These are phyloP conservation scores for Udeniomyces megalosporus DNA, from an alignment of 768 basidiomycete species.

Conservation along the genomic window DNA sequence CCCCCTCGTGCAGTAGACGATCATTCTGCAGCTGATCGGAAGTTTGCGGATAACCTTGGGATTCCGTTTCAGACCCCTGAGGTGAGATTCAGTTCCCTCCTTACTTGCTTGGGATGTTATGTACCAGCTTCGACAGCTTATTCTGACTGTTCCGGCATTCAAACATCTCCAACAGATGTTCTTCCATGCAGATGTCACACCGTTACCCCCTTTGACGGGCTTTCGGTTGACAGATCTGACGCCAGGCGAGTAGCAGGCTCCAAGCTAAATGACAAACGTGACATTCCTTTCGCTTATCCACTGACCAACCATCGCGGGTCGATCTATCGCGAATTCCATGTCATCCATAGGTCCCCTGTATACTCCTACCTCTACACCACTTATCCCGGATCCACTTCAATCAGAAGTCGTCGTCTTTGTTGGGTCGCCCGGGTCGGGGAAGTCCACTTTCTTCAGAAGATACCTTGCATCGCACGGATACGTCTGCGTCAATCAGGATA, in stretches of 20 bases:
- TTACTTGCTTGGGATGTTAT: too few species aligned
- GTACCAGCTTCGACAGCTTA: too few species aligned
- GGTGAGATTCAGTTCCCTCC: too few species aligned
- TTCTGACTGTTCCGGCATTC: too few species aligned
- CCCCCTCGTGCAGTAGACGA: slow-evolving; percentile 29
- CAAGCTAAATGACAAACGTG: not conserved
- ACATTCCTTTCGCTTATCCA: not conserved
- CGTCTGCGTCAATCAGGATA: slow-evolving; percentile 75
- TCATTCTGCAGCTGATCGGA: slow-evolving; percentile 66
- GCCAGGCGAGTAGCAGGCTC: not conserved
- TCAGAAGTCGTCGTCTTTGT: slow-evolving; percentile 45
- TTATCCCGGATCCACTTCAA: slow-evolving; percentile 22
- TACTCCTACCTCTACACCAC: slow-evolving; percentile 37
- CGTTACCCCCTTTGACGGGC: not conserved
- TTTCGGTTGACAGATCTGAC: not conserved
- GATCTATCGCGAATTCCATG: too few species aligned
- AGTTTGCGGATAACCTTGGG: slow-evolving; percentile 64
- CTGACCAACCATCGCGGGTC: too few species aligned
- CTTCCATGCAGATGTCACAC: not conserved
- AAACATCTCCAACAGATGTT: slow-evolving; percentile 6
- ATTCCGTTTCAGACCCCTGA: slow-evolving; percentile 71
- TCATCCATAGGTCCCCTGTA: slow-evolving; percentile 35
- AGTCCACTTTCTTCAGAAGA: slow-evolving; percentile 58
- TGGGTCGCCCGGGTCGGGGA: slow-evolving; percentile 53
- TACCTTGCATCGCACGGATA: slow-evolving; percentile 57